A percentile compares a stretch with the other conserved stretches of the same genome.
These are phyloP conservation scores for Colletotrichum godetiae DNA, from an alignment of 2,329 filamentous ascomycete species.

Conservation along the genomic window DNA sequence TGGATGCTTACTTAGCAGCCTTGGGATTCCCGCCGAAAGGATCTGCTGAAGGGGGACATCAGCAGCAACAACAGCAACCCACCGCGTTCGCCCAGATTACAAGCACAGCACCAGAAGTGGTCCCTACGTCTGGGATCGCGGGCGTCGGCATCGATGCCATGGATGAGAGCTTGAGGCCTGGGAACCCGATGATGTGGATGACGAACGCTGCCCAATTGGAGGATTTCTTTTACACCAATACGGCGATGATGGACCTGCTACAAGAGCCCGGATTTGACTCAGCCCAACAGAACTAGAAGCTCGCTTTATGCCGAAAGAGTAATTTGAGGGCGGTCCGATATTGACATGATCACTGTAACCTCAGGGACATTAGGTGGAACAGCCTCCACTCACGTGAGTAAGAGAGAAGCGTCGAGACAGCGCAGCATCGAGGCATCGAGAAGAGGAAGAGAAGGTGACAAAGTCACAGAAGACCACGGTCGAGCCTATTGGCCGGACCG, in stretches of 20 bases:
- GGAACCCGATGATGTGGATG: slow-evolving; percentile 49
- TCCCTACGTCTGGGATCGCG: neutral
- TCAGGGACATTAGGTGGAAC: neutral
- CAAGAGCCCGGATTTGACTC: slow-evolving; percentile 40
- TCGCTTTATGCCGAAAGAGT: neutral
- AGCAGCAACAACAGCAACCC: neutral
- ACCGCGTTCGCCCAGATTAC: slow-evolving; percentile 27
- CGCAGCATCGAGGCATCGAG: too few species aligned
- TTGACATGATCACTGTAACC: neutral
- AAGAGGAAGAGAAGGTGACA: too few species aligned
- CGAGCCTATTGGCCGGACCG: too few species aligned
- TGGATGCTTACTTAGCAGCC: slow-evolving; percentile 63
- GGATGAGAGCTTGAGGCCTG: slow-evolving; percentile 11
- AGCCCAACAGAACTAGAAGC: neutral
- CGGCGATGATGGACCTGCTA: slow-evolving; percentile 50
- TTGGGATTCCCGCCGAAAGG: slow-evolving; percentile 54
- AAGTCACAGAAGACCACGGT: too few species aligned
- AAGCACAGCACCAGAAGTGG: neutral
- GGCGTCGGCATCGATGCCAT: slow-evolving; percentile 1
- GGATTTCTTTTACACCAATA: slow-evolving; percentile 52
- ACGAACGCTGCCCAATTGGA: slow-evolving; percentile 49
- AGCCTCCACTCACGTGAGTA: too few species aligned
- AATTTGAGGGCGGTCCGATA: neutral
- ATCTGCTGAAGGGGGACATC: neutral
- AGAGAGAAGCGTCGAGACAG: too few species aligned